Base-by-base conservation (phyloP, 306 rosid genomes). In the Canavalia gladiata region DNA sequence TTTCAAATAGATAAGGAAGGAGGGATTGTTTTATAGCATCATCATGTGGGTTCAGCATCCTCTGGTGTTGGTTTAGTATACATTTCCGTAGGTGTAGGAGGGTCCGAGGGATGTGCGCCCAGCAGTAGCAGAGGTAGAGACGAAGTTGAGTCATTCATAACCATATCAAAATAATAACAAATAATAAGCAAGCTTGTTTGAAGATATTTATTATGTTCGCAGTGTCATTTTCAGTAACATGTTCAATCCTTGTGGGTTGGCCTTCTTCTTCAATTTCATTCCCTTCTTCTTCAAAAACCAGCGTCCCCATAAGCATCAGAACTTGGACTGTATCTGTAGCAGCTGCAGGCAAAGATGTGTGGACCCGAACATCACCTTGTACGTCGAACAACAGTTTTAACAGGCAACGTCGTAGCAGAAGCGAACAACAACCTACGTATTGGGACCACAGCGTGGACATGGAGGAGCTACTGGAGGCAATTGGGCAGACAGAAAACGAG, bases 381-480 rank as follows among this genome's bases (percentile, higher is more conserved):
- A 39, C 88, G 3, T 57, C 81, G 25, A 3, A 80, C 90, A 31
- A 51, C 80, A 43, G 33, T 18, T 18, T 18, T 85, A 41, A 52
- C 70, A 35, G 45, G 43, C 28, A 45, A 46, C 35, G 49, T 33
- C 86, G 62, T 18, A 18, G 25, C 25, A 18, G 25, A 18, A 18
- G 25, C 28, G 83, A 58, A 25, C 88, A 75, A 31, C 76, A 84
- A 10, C 59, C 83, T 6, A 0, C 83, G 0, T 82, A 68, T 79
- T 31, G 89, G 65, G 97, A 95, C 89, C 97, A 87, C 75, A 87
- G 87, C 80, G 84, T 95, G n/a, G 92, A 93, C 84, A 89, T 93
- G 97, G 95, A 91, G 7, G 95, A 89, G 60, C 92, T 95, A 10
- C 25, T 88, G 34, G 56, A 85, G 13, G 83, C 94, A 47, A 95